Base-by-base conservation (phyloP, 2,329 filamentous ascomycete species). In the Ophiostoma perfectum region DNA sequence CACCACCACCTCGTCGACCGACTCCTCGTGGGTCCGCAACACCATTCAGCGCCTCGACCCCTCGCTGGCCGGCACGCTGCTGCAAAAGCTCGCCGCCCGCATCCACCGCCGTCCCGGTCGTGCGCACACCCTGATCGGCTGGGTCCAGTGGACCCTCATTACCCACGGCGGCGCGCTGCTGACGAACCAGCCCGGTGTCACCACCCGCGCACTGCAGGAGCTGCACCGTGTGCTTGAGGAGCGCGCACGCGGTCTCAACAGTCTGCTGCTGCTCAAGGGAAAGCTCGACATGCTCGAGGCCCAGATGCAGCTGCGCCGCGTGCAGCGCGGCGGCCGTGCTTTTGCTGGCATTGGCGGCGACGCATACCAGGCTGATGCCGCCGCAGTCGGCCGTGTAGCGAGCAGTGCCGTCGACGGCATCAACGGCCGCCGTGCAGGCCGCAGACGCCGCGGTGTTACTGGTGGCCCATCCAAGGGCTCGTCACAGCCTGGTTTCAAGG, bases 61-160 rank as follows among this genome's bases (percentile, higher is more conserved):
- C 41, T 85, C 88, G 3, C 87, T 97, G 38, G 93, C 95, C 6
- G 89, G 88, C 47, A 84, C 81, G 7, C 84, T 99, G 9, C 86
- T 99, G 69, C 88, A 88, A 75, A 93, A 92, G 78, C 85, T 99
- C 66, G 92, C 95, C 8, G 90, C 96, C 73, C 86, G 93, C 70
- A 86, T 99, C 76, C 90, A 97, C 78, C 87, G 90, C 72, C 88
- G 92, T 62, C 95, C 95, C 0, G 95, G 94, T 3, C 87, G 95
- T 67, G 94, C 95, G 14, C 93, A 93, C 66, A 91, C 89, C 75
- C 86, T 99, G 44, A 93, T 97, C 85, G 87, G 90, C 16, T 99
- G 95, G 93, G 90, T 98, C 60, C 93, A 97, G 79, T 97, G 93
- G 92, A 94, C 92, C 1, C 86, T 97, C 67, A 88, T 97, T 45